These are phyloP conservation scores for Dactylis glomerata DNA, from an alignment of 176 grass and related monocot genomes.

Conservation along the genomic window DNA sequence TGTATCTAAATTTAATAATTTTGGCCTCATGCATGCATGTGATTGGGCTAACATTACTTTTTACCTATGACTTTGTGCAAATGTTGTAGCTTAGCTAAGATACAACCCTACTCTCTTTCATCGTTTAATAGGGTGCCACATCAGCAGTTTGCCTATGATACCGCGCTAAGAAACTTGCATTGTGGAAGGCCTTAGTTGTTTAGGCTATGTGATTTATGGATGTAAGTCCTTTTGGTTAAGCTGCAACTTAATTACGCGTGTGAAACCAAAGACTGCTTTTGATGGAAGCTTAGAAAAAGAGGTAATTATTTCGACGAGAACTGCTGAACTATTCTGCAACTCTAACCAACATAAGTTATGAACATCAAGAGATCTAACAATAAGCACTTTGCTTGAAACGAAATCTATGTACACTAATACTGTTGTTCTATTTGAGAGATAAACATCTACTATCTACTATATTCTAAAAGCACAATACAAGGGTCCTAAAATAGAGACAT, in stretches of 20 bases:
- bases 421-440: not conserved
- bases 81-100: too few species aligned
- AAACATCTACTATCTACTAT: too few species aligned
- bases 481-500: too few species aligned
- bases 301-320: not conserved
- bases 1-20: too few species aligned
- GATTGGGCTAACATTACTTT: too few species aligned
- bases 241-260: not conserved
- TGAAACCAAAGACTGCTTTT: not conserved
- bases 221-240: not conserved
- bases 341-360: not conserved
- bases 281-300: not conserved
- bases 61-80: too few species aligned
- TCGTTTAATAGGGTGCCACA: too few species aligned
- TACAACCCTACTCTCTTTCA: too few species aligned
- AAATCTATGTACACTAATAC: not conserved
- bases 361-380: not conserved
- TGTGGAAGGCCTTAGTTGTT: not conserved
- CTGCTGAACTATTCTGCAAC: not conserved
- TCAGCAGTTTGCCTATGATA: too few species aligned
- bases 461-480: too few species aligned
- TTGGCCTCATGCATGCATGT: too few species aligned
- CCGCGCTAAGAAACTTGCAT: too few species aligned
- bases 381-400: constrained; percentile 27
- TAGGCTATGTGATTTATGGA: not conserved